Percentiles rank a stretch among this genome's conserved stretches.
Conservation (phyloP, 73 alveolate species). For the Uronychia binucleata region DNA sequence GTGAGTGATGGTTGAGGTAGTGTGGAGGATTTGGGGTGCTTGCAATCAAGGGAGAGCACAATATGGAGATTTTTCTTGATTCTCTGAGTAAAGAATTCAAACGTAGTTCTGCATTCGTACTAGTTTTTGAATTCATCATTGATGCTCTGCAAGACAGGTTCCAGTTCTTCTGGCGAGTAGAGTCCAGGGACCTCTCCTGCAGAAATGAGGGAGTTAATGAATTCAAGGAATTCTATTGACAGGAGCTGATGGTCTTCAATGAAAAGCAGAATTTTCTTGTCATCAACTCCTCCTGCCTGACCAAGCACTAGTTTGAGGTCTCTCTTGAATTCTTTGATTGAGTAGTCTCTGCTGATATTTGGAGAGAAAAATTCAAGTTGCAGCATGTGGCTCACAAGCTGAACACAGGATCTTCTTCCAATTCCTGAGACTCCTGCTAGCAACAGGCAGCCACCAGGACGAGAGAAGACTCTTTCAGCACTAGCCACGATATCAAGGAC, state of each 20-base stretch:
- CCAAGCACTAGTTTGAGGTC: conserved; percentile 95
- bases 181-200: conserved; percentile 99
- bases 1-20: no score
- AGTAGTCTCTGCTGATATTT: conserved; percentile 82
- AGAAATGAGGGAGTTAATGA: conserved; percentile 86
- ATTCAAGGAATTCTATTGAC: conserved; percentile 91
- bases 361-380: conserved; percentile 74
- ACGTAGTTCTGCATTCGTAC: conserved; percentile 78
- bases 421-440: conserved; percentile 98
- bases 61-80: conserved; percentile 93
- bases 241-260: conserved; percentile 98
- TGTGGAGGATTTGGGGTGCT: conserved; percentile 94
- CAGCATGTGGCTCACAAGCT: conserved; percentile 84
- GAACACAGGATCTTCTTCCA: conserved; percentile 95
- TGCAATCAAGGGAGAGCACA: conserved; percentile 94
- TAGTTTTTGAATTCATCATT: conserved; percentile 83
- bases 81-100: conserved; percentile 84
- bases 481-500: conserved; percentile 71
- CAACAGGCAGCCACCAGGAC: conserved; percentile 83
- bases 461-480: conserved; percentile 76
- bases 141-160: conserved; percentile 80
- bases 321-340: conserved; percentile 89
- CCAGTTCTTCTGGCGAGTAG: conserved; percentile 97
- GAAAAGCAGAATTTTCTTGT: conserved; percentile 78
- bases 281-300: conserved; percentile 90